Percentiles rank a stretch among this genome's conserved stretches.
These are phyloP conservation scores for Glycyrrhiza uralensis DNA, from an alignment of 306 rosid genomes.

Conservation along the genomic window DNA sequence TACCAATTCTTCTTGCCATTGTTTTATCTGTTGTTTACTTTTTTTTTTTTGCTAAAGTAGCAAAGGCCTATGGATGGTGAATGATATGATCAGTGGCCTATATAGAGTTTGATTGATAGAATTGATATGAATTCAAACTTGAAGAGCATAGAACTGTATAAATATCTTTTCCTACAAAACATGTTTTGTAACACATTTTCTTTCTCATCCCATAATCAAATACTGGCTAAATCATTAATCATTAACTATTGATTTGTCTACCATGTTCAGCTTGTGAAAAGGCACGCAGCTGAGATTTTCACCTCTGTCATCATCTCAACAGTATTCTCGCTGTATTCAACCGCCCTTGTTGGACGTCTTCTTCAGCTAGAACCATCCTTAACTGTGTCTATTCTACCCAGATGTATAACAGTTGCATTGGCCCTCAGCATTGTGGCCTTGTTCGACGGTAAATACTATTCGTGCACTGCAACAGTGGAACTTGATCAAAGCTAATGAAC, in stretches of 20 bases:
- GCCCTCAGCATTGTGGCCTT: conserved; percentile 92
- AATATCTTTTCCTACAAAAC: background rate
- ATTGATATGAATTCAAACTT: background rate
- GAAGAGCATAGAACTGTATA: background rate
- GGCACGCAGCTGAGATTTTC: conserved; percentile 97
- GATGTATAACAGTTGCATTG: conserved; percentile 93
- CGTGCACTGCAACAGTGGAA: background rate
- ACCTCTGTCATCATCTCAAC: conserved; percentile 81
- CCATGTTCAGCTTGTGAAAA: conserved; percentile 79
- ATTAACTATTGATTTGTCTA: conserved; percentile 7
- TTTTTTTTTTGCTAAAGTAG: background rate
- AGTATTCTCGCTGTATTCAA: conserved; percentile 86
- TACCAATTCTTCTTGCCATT: too few relatives aligned
- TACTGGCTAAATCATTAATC: background rate
- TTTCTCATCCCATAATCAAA: background rate
- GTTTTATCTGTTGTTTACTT: background rate
- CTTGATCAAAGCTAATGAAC: background rate
- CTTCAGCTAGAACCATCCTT: conserved; percentile 78
- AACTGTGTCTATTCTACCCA: conserved; percentile 83
- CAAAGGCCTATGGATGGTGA: background rate
- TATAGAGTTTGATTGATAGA: conserved; percentile 6
- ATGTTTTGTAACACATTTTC: conserved; percentile 1
- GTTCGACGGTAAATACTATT: conserved; percentile 68
- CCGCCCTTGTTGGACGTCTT: conserved; percentile 88
- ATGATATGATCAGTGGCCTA: background rate